These are phyloP conservation scores for Ceraceosorus bombacis DNA, from an alignment of 1,284 basidiomycete genomes.

Conservation along the genomic window DNA sequence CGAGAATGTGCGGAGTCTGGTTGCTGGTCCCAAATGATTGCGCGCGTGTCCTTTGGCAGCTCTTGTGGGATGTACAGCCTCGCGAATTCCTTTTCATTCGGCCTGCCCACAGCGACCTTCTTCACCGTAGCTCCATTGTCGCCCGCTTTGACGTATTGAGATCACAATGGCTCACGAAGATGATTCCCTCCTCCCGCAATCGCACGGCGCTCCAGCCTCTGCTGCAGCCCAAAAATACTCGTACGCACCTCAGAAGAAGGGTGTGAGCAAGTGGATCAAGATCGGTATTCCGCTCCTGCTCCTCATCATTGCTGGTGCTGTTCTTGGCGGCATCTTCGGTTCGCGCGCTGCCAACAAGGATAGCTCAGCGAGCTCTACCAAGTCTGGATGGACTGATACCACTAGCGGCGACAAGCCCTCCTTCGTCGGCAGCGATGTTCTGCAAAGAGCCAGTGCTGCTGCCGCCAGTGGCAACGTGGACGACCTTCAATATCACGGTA, in stretches of 20 bases:
- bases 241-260: conserved; percentile 37
- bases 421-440: conserved; percentile 24
- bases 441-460: conserved; percentile 56
- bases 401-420: conserved; percentile 11
- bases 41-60: too few relatives aligned
- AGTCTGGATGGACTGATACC: conserved; percentile 5
- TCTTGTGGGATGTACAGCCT: too few relatives aligned
- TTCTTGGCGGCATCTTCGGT: conserved; percentile 70
- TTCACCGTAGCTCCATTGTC: too few relatives aligned
- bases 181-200: not conserved
- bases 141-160: too few relatives aligned
- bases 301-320: conserved; percentile 62
- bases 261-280: conserved; percentile 38
- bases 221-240: conserved; percentile 31
- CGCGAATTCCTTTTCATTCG: too few relatives aligned
- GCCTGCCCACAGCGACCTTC: too few relatives aligned
- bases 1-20: too few relatives aligned
- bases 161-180: not conserved
- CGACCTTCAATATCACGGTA: conserved; percentile 58
- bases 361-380: conserved; percentile 26
- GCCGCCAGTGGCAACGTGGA: conserved; percentile 61
- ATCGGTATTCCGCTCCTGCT: conserved; percentile 47
- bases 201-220: conserved; percentile 9
- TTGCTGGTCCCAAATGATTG: too few relatives aligned
- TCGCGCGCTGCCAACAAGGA: conserved; percentile 50